Percentiles rank a stretch among this genome's conserved stretches.
These are phyloP conservation scores for Nemania sp. DNA, from an alignment of 2,329 filamentous ascomycete species.

Conservation along the genomic window DNA sequence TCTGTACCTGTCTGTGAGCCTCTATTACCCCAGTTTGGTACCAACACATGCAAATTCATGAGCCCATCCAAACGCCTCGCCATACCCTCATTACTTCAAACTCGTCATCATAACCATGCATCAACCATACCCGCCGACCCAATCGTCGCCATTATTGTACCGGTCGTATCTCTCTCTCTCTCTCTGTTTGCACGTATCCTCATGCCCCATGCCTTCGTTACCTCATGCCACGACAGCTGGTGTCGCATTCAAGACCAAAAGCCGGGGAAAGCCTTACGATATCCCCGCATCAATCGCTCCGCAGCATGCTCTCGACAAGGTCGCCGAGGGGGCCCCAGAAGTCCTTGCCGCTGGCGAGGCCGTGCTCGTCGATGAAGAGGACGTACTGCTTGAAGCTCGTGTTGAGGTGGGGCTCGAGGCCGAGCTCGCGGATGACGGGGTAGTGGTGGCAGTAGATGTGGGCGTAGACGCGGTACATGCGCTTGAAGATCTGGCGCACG, in stretches of 20 bases:
- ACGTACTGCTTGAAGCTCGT: slow-evolving; percentile 99
- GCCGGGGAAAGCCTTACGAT: background rate
- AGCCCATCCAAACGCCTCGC: slow-evolving; percentile 36
- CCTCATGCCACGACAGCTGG: background rate
- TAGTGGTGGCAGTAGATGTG: slow-evolving; percentile 99
- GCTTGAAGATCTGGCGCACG: slow-evolving; percentile 96
- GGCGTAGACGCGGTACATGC: slow-evolving; percentile 96
- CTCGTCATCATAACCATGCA: slow-evolving; percentile 19
- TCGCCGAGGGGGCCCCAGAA: slow-evolving; percentile 97
- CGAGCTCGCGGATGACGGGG: slow-evolving; percentile 91
- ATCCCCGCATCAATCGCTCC: slow-evolving; percentile 68
- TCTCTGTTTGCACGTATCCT: slow-evolving; percentile 12
- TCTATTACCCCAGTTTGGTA: slow-evolving; percentile 34
- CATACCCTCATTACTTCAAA: slow-evolving; percentile 22
- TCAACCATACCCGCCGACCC: background rate
- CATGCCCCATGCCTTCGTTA: background rate
- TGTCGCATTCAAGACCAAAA: background rate
- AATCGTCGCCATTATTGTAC: background rate
- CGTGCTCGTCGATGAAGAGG: slow-evolving; percentile 96
- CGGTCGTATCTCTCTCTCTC: background rate
- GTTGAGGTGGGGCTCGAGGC: slow-evolving; percentile 95
- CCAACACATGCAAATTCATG: slow-evolving; percentile 30
- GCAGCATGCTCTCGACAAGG: slow-evolving; percentile 95
- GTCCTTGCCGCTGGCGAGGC: slow-evolving; percentile 88
- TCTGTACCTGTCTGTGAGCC: slow-evolving; percentile 19